Percentiles rank a stretch among this genome's conserved stretches.
Conservation (phyloP, 176 grass and related monocot genomes). For the Saccharum spontaneum region DNA sequence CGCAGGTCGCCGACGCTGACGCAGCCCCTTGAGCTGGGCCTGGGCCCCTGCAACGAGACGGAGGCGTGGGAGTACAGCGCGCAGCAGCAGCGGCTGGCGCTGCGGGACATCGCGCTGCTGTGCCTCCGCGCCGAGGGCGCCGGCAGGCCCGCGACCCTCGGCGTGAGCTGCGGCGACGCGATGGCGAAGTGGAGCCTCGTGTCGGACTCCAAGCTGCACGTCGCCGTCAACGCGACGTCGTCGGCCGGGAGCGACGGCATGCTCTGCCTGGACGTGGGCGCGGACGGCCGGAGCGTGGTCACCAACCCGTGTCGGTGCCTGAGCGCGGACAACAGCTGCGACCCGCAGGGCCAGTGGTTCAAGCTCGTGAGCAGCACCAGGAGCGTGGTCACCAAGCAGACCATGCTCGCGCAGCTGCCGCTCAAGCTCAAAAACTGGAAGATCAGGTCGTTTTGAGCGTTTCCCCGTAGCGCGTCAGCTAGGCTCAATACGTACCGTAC, state of each 20-base stretch:
- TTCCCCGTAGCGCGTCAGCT: too few relatives aligned
- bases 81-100: conserved; percentile 22
- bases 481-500: too few relatives aligned
- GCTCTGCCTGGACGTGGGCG: conserved; percentile 74
- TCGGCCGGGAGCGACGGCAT: background rate
- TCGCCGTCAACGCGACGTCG: conserved; percentile 34
- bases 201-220: conserved; percentile 75
- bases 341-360: conserved; percentile 87
- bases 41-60: conserved; percentile 57
- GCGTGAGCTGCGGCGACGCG: conserved; percentile 45
- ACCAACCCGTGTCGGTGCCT: conserved; percentile 76
- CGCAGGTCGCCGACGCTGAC: background rate
- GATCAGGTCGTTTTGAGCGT: conserved; percentile 42
- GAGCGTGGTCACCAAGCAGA: background rate
- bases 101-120: conserved; percentile 23
- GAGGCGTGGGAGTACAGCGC: conserved; percentile 44
- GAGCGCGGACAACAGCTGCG: conserved; percentile 51
- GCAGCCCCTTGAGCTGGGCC: conserved; percentile 39
- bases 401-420: conserved; percentile 42
- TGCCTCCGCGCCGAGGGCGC: conserved; percentile 57
- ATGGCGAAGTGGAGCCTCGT: conserved; percentile 54
- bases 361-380: conserved; percentile 70
- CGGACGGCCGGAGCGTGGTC: conserved; percentile 60
- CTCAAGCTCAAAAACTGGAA: conserved; percentile 31
- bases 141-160: conserved; percentile 40